phyloP scores from a whole-genome alignment of 2,329 filamentous ascomycete species.

The Cladosporium sp. region DNA sequence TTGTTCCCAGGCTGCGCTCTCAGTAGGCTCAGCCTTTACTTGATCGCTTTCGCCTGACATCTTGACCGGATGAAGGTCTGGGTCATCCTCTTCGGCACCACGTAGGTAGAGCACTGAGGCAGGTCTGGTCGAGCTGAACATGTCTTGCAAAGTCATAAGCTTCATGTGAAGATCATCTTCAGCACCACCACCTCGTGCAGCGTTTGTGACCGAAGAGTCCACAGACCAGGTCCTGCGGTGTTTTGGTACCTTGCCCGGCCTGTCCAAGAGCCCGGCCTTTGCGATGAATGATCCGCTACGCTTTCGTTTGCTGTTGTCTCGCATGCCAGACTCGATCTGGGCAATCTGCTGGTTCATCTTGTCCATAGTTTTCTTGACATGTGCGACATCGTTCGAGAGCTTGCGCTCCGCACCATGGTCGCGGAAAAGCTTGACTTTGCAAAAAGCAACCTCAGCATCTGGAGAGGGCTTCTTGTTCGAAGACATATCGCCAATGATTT shows the following conservation, averaged over 20 bases:
- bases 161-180: conserved; percentile 77
- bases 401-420: conserved; percentile 96
- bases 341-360: conserved; percentile 92
- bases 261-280: conserved; percentile 46
- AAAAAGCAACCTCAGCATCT: conserved; percentile 74
- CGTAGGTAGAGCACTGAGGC: conserved; percentile 76
- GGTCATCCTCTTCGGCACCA: conserved; percentile 76
- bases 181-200: conserved; percentile 41
- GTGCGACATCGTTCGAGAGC: conserved; percentile 87
- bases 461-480: conserved; percentile 45
- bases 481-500: conserved; percentile 53
- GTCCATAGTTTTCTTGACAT: conserved; percentile 95
- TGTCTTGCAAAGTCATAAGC: conserved; percentile 75
- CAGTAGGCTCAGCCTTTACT: conserved; percentile 50
- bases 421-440: conserved; percentile 95
- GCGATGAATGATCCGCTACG: conserved; percentile 52
- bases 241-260: conserved; percentile 81
- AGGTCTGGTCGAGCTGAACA: conserved; percentile 82
- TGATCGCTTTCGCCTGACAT: conserved; percentile 67
- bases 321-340: conserved; percentile 65
- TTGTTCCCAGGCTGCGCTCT: conserved; percentile 51
- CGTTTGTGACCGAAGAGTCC: conserved; percentile 63
- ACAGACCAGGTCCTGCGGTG: conserved; percentile 96
- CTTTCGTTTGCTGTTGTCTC: conserved; percentile 62
- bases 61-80: conserved; percentile 73